Evolutionary conservation across 768 basidiomycete species (phyloP).

Genomic region (Lactarius sanguifluus): DNA sequence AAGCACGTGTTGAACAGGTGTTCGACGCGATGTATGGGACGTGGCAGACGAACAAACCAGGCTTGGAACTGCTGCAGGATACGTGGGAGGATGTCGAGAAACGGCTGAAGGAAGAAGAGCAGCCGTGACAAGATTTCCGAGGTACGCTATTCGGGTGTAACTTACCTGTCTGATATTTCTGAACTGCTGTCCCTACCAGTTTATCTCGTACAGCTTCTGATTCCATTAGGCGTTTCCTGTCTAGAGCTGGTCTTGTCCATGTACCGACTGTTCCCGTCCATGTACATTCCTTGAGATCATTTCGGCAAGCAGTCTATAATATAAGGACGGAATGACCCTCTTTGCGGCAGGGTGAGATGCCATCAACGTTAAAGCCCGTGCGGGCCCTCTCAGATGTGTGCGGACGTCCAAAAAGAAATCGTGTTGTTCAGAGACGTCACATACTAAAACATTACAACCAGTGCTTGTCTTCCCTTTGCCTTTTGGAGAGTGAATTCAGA

Average conservation of each 20-base stretch:
- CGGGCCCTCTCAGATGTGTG: neutral
- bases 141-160: conserved; percentile 1
- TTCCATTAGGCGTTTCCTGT: neutral
- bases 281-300: neutral
- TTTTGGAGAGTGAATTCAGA: conserved; percentile 2
- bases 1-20: conserved; percentile 18
- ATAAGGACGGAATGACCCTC: neutral
- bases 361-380: neutral
- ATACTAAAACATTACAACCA: neutral
- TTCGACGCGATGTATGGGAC: conserved; percentile 30
- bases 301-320: neutral
- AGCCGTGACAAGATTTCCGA: conserved; percentile 10
- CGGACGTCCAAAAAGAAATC: neutral
- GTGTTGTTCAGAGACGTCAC: neutral
- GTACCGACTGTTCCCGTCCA: neutral
- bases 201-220: neutral
- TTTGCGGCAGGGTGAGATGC: neutral
- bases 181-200: neutral
- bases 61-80: conserved; percentile 29
- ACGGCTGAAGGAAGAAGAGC: conserved; percentile 21
- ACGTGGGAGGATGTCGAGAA: conserved; percentile 27
- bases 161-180: neutral
- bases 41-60: conserved; percentile 16
- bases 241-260: neutral
- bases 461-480: neutral